Evolutionary conservation across 1,139 yeast genomes (phyloP), one percentile per base, ranked within the genome.

Genomic region (Geotrichum restrictum): DNA sequence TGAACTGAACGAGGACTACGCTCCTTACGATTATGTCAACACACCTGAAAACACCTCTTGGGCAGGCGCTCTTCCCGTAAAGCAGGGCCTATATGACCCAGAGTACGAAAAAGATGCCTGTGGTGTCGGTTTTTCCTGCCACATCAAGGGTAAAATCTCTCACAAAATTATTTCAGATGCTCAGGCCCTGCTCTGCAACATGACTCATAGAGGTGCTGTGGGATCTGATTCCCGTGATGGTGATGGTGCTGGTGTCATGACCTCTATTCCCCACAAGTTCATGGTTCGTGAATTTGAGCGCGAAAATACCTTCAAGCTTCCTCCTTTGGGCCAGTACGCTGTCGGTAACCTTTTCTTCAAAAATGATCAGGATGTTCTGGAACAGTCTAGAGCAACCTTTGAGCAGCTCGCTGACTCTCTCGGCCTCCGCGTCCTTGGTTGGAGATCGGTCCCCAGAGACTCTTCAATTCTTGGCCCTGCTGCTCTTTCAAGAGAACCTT

Each of bases 121-220:
- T 78, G 98, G 98, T 74, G 98, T 93, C 53, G 98, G 98, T 57
- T 93, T 93, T 72, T 88, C 96, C 47, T 88, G 97, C 71, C 89
- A 91, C 74, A 85, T 91, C 73, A 88, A 89, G 70, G 98, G 98
- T 56, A 68, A 75, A 40, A 80, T 83, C 16, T 85, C 95, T 49
- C 98, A 93, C 75, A 89, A 91, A 69, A 89, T 91, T 61, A 93
- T 93, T 56, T 83, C 95, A 45, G 98, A 93, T 73, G 96, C 96
- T 43, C 62, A 63, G 57, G 82, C 80, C 66, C 76, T 93, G 66
- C 81, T 93, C 56, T 91, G 98, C 75, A 93, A 93, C 72, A 93
- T 93, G 98, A 87, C 97, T 58, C 98, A 93, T 71, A 82, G 98
- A 74, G 98, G 98, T 67, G 98, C 98, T 47, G 97, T 91, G 58